phyloP scores from a whole-genome alignment of 352 stramenopile genomes.

The Vaucheria bursata region DNA sequence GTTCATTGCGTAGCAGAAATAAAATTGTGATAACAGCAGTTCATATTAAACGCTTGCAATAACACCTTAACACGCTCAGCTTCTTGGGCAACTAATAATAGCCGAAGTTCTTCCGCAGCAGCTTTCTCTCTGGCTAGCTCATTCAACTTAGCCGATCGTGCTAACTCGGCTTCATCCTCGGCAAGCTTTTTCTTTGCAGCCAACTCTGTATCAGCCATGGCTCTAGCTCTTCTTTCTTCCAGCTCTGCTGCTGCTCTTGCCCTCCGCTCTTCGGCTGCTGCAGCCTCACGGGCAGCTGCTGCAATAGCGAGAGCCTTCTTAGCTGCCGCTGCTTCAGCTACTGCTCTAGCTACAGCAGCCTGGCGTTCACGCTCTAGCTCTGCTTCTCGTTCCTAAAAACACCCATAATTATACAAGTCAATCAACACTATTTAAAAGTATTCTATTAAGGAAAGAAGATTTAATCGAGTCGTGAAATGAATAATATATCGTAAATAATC shows the following conservation, averaged over 20 bases:
- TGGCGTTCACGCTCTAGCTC: slow-evolving; percentile 23
- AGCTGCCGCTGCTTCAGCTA: slow-evolving; percentile 1
- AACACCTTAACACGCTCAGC: neutral
- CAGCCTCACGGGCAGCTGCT: neutral
- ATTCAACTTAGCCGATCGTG: neutral
- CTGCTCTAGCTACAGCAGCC: slow-evolving; percentile 20
- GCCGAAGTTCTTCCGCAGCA: slow-evolving; percentile 14
- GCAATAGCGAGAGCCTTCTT: neutral
- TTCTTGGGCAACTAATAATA: slow-evolving; percentile 11
- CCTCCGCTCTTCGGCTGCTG: neutral
- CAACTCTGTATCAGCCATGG: slow-evolving; percentile 11
- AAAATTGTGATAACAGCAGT: too few species aligned
- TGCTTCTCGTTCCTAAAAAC: slow-evolving; percentile 18
- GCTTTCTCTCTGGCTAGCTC: slow-evolving; percentile 9
- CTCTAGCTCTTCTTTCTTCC: neutral
- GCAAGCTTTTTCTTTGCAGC: neutral
- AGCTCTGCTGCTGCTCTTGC: neutral
- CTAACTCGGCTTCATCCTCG: slow-evolving; percentile 15
- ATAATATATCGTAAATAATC: neutral
- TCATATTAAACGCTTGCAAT: too few species aligned
- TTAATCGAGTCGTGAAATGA: neutral
- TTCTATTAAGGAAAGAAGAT: neutral
- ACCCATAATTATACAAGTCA: neutral
- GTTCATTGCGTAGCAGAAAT: too few species aligned
- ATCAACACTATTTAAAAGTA: neutral